Evolutionary conservation across 1,284 basidiomycete species (phyloP), one percentile per base, ranked within the genome.

Genomic region (Inonotus obliquus): DNA sequence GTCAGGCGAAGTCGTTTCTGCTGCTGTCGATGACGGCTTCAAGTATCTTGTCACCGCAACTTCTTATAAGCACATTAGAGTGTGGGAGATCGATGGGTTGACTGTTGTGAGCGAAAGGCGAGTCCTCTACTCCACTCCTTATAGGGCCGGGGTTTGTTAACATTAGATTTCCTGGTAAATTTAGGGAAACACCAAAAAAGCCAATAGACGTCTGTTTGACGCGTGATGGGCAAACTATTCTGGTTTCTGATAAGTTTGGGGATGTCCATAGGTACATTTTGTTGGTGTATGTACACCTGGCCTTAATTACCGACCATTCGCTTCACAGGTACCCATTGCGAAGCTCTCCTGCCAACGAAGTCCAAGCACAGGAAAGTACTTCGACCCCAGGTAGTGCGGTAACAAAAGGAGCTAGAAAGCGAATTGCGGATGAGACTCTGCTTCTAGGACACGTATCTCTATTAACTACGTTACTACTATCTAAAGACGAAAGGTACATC

Each of bases 381-480:
- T 37, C 29, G 11, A 47, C 19, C 13, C 25, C 53, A 6, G 25
- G 29, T 17, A 53, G 9, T n/a, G 63, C 60, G 25, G 57, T 48
- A 48, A 41, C 63, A n/a, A 65, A 69, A 38, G 55, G 56, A 54
- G 63, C 29, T 32, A 27, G n/a, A 61, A 59, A 48, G 66, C 64
- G 57, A 48, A 19, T 27, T 29, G 44, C 87, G 0, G 81, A 85
- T 51, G 92, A 90, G 37, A 79, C 81, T 4, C 85, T 95, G 57
- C 74, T 96, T 35, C 77, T 96, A 0, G 94, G 95, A 4, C 95
- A 97, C 69, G 85, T 90, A 0, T 96, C 94, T 10, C 82, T 93
- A 54, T 75, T 97, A 59, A 95, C 89, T 3, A 74, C 81, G 1
- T 86, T 91, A 70, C 68, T 87, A 45, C 80, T 96, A 57, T 82